Evolutionary conservation across 1,284 basidiomycete species (phyloP), one percentile per base, ranked within the genome.

Genomic region (Fomitopsis pinicola): DNA sequence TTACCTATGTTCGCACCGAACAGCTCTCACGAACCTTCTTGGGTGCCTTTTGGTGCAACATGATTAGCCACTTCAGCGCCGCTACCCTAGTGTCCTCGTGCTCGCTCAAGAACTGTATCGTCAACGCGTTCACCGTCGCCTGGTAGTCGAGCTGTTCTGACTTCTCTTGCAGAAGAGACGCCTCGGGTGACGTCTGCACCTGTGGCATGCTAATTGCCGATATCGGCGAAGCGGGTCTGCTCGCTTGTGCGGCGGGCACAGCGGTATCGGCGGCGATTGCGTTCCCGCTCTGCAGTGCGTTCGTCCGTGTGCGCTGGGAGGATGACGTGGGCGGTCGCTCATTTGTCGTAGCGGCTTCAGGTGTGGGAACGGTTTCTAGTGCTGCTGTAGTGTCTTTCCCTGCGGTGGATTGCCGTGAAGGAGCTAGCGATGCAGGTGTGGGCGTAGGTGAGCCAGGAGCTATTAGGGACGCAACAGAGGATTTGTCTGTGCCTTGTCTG

Each of bases 41-140:
- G 0, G 97, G 97, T 19, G 94, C 94, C 72, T 98, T 98, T 72
- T 95, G 91, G 76, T 99, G 97, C 58, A 99, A 78, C 97, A 99
- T 99, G 57, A 98, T 88, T 36, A 99, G 79, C 97, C 97, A 99
- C 76, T 97, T 95, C 66, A 99, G 78, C 3, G 97, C 95, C 28
- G 95, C 94, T 6, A 99, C 93, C 46, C 97, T 81, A 1, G 97
- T 98, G 72, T 98, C 95, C 70, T 97, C 97, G 71, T 95, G 94
- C 74, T 98, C 95, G 74, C 94, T 96, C 73, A 98, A 73, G 71
- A 99, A 95, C 70, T 98, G 95, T 58, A 97, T 79, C 1, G 95
- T 98, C 64, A 99, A 77, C 54, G 92, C 92, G 70, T 92, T 94
- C 58, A 99, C 95, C 0, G 95, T 98, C 22, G 87, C 84, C 66